Evolutionary conservation across 169 alveolate genomes (phyloP).

Genomic region (Babesia gibsoni): DNA sequence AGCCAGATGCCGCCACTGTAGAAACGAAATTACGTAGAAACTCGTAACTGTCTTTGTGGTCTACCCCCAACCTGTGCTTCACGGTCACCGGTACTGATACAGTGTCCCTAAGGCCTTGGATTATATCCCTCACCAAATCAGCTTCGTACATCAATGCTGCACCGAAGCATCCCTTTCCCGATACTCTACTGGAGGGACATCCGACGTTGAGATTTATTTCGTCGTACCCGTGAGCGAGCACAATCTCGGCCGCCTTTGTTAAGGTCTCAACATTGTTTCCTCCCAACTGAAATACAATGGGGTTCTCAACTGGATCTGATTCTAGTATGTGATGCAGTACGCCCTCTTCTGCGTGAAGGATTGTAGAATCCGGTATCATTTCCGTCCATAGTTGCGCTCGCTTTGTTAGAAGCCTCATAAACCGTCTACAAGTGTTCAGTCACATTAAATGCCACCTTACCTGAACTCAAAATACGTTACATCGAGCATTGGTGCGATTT

Average conservation of each 20-base stretch:
- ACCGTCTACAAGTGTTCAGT: constrained; percentile 10
- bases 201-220: constrained; percentile 93
- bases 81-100: constrained; percentile 87
- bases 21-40: constrained; percentile 76
- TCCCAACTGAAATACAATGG: constrained; percentile 91
- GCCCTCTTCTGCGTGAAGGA: constrained; percentile 71
- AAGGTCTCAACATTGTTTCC: constrained; percentile 88
- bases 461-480: constrained; percentile 88
- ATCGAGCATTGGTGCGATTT: constrained; percentile 96
- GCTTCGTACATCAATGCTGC: constrained; percentile 94
- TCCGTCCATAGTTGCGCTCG: constrained; percentile 89
- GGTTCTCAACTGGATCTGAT: constrained; percentile 74
- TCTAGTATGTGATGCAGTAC: constrained; percentile 47
- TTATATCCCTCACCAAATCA: constrained; percentile 84
- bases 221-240: constrained; percentile 86
- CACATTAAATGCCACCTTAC: constrained; percentile 15
- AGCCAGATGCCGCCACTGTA: constrained; percentile 81
- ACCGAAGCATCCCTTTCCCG: constrained; percentile 92
- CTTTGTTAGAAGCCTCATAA: constrained; percentile 84
- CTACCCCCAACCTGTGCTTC: constrained; percentile 94
- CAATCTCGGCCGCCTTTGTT: constrained; percentile 85
- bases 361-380: constrained; percentile 86
- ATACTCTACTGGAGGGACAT: constrained; percentile 90
- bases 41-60: constrained; percentile 83
- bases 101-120: constrained; percentile 42